These are phyloP conservation scores for Phytophthora sojae DNA, from an alignment of 352 stramenopile genomes.

Conservation along the genomic window DNA sequence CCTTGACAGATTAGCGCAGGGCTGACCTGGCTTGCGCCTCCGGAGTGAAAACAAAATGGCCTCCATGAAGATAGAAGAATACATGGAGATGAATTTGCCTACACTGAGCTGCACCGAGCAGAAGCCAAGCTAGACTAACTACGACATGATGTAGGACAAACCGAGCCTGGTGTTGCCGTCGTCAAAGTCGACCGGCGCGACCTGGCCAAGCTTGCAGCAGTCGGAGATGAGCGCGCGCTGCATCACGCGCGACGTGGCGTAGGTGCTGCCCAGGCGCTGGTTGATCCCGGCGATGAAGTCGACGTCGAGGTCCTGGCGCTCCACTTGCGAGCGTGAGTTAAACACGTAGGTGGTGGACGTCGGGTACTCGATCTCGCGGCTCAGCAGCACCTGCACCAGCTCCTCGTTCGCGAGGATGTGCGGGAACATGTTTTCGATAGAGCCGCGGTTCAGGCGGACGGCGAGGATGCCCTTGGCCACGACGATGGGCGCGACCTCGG, in stretches of 20 bases:
- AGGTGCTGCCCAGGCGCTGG: slow-evolving; percentile 36
- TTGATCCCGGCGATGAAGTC: slow-evolving; percentile 67
- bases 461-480: slow-evolving; percentile 48
- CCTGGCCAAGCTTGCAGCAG: slow-evolving; percentile 34
- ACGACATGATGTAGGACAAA: slow-evolving; percentile 30
- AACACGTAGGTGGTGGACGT: slow-evolving; percentile 68
- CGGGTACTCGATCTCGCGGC: slow-evolving; percentile 57
- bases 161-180: slow-evolving; percentile 2
- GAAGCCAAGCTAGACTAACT: neutral
- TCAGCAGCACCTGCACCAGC: slow-evolving; percentile 67
- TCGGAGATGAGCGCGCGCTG: slow-evolving; percentile 46
- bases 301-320: slow-evolving; percentile 60
- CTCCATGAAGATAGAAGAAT: neutral
- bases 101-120: neutral
- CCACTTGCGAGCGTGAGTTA: slow-evolving; percentile 53
- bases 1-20: neutral
- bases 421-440: slow-evolving; percentile 76
- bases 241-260: slow-evolving; percentile 41
- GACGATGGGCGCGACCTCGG: slow-evolving; percentile 57
- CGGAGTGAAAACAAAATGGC: neutral
- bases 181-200: neutral
- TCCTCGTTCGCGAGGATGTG: slow-evolving; percentile 61
- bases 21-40: neutral
- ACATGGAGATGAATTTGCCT: slow-evolving; percentile 2
- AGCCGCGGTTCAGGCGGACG: slow-evolving; percentile 59